Evolutionary conservation across 192 early-diverging fungal genomes (phyloP), one percentile per base, ranked within the genome.

Genomic region (Phlyctochytrium planicorne): DNA sequence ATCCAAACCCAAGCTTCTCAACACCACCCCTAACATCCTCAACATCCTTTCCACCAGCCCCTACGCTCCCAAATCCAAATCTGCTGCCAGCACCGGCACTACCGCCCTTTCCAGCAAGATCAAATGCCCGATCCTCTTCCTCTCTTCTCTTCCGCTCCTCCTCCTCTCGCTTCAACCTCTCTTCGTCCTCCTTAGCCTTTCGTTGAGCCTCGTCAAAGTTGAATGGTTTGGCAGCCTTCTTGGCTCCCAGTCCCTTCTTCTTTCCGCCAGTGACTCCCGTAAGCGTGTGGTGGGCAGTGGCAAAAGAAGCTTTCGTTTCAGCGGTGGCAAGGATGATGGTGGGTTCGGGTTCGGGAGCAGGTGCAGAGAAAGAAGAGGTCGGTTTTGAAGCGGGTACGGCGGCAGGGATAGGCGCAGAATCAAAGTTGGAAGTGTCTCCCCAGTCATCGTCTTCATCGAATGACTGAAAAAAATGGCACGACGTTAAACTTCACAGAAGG

Each of bases 131-230:
- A 3, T 80, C 79, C 62, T 80, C 79, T 40, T 70, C 68, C 64
- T 72, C 76, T 34, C 47, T 50, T 35, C 66, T 61, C 31, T 53
- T 47, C 17, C 31, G 60, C 33, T 72, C 78, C 68, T 62, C 82
- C 65, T 83, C 81, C 72, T 71, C 86, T 65, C 62, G 70, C 69
- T 62, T 77, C 60, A 30, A 68, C 68, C 80, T 78, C 81, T 93
- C 90, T 62, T 83, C 88, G 34, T 91, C 92, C 66, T 91, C 90
- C 70, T 91, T 92, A 20, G 94, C 96, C 33, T 87, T 85, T 24
- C 91, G 89, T 59, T 93, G 94, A 0, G 90, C 93, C 71, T 93
- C 91, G 63, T 96, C 96, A 87, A 97, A 97, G 76, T 92, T 91
- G 67, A 89, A 78, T n/a, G 79, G 75, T 65, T 82, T 84, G 36